A percentile compares a stretch with the other conserved stretches of the same genome.
These are phyloP conservation scores for Houttuynia cordata DNA, from an alignment of 164 flowering plant genomes.

Conservation along the genomic window DNA sequence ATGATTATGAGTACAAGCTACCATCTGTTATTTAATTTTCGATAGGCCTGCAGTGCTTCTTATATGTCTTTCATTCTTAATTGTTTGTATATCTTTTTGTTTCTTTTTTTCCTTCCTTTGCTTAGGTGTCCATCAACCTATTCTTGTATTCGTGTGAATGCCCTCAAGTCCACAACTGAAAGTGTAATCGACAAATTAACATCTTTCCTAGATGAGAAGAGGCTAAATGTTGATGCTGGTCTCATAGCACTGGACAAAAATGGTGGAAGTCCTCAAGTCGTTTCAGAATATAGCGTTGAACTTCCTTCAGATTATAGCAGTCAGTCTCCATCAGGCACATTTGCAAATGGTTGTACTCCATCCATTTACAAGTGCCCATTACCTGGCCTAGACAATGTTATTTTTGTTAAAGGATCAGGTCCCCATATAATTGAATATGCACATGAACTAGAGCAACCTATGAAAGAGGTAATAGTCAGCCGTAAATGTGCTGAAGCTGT, in stretches of 20 bases:
- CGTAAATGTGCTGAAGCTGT: conserved; percentile 99
- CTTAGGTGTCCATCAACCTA: conserved; percentile 73
- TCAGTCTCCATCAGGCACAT: not conserved
- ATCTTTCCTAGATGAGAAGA: conserved; percentile 17
- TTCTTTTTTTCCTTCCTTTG: conserved; percentile 3
- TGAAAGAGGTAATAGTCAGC: conserved; percentile 86
- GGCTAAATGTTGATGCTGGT: conserved; percentile 4
- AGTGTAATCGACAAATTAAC: conserved; percentile 49
- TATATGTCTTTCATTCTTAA: too few species aligned
- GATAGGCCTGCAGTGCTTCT: too few species aligned
- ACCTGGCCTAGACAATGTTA: conserved; percentile 71
- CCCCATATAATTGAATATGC: conserved; percentile 59
- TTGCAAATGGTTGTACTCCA: not conserved
- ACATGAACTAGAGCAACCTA: conserved; percentile 24
- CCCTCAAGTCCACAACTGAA: conserved; percentile 59
- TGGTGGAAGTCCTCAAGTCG: not conserved
- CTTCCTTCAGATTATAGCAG: not conserved
- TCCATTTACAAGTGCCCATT: conserved; percentile 46
- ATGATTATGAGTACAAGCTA: too few species aligned
- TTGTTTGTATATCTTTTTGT: not conserved
- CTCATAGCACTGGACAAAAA: not conserved
- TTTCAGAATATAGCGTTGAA: not conserved
- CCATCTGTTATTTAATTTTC: too few species aligned
- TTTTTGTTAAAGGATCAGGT: conserved; percentile 80
- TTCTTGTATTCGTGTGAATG: conserved; percentile 81